Conservation (phyloP, 306 rosid species). For the Citrullus mucosospermus region DNA sequence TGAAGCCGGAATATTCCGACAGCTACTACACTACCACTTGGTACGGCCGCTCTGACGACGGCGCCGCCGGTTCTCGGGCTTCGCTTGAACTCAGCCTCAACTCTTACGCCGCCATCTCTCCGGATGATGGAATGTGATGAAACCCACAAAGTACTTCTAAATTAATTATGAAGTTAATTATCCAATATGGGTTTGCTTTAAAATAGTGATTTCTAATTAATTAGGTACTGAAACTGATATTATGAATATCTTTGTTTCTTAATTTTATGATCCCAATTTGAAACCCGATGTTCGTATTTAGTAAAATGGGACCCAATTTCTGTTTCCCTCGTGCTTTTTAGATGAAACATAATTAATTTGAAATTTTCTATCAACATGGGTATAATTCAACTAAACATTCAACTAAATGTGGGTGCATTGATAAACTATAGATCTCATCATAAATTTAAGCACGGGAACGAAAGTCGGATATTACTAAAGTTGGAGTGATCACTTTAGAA, state of each 20-base stretch:
- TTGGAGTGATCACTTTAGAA: too few relatives aligned
- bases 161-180: background rate
- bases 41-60: slow-evolving; percentile 21
- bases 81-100: slow-evolving; percentile 87
- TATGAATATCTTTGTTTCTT: background rate
- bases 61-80: slow-evolving; percentile 33
- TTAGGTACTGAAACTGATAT: background rate
- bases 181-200: background rate
- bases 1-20: slow-evolving; percentile 35
- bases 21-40: slow-evolving; percentile 38
- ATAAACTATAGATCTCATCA: too few relatives aligned
- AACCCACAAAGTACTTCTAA: background rate
- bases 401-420: too few relatives aligned
- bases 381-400: too few relatives aligned
- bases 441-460: too few relatives aligned
- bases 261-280: background rate
- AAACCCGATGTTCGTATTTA: background rate
- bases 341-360: too few relatives aligned
- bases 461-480: too few relatives aligned
- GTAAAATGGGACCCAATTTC: background rate
- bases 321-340: background rate
- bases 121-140: slow-evolving; percentile 26
- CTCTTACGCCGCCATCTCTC: slow-evolving; percentile 46
- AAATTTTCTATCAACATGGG: too few relatives aligned
- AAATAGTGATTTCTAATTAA: background rate